A percentile compares a stretch with the other conserved stretches of the same genome.
Evolutionary conservation across 1,284 basidiomycete genomes (phyloP).

Genomic region (Ustilago loliicola): DNA sequence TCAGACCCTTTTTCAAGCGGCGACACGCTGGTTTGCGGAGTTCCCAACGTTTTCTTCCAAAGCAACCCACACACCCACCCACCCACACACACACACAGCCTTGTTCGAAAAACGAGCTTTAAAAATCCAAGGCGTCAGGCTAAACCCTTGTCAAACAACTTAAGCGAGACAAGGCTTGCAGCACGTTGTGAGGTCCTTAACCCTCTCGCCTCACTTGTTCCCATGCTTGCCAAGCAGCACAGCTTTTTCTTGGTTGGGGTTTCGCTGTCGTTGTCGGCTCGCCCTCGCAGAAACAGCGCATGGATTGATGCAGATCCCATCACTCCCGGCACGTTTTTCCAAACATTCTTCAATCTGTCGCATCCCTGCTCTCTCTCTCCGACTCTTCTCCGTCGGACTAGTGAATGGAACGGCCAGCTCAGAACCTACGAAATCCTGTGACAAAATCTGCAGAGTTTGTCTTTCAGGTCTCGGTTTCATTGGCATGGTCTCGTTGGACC

Average conservation of each 20-base stretch:
- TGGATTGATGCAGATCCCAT: not conserved
- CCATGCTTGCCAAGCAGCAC: constrained; percentile 5
- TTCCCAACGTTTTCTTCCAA: no score
- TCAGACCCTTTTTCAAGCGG: not conserved
- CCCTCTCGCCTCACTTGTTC: not conserved
- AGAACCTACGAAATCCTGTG: no score
- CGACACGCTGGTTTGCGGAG: not conserved
- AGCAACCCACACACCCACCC: no score
- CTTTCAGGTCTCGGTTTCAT: no score
- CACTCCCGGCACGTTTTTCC: no score
- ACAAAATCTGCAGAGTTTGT: no score
- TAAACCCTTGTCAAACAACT: not conserved
- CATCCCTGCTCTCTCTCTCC: no score
- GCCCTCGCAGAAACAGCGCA: not conserved
- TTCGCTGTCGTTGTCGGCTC: not conserved
- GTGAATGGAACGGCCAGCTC: no score
- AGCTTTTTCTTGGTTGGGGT: not conserved
- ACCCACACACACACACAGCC: no score
- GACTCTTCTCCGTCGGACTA: no score
- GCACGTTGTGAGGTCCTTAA: not conserved
- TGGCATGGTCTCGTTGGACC: no score
- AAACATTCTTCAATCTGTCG: no score
- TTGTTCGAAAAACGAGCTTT: not conserved
- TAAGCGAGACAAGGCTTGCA: not conserved
- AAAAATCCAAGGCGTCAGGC: not conserved